Evolutionary conservation across 306 rosid genomes (phyloP).

Genomic region (Casuarina equisetifolia): DNA sequence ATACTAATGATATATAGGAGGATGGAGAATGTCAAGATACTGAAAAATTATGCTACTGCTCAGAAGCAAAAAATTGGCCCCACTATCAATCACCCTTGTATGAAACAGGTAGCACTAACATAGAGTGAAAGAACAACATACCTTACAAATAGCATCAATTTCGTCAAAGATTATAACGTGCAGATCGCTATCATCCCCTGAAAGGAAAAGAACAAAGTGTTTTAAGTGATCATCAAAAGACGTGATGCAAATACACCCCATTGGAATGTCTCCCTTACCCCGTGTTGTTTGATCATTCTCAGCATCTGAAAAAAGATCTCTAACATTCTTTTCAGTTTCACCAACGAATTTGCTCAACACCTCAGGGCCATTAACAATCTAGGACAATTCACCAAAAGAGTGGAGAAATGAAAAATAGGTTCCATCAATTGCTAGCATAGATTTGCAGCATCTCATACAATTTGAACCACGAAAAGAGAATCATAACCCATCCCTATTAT

Average conservation of each 20-base stretch:
- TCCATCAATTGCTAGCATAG: slow-evolving; percentile 20
- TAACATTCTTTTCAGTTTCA: slow-evolving; percentile 94
- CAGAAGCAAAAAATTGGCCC: slow-evolving; percentile 19
- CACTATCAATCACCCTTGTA: slow-evolving; percentile 15
- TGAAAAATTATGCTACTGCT: background rate
- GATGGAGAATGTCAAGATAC: background rate
- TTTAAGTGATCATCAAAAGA: slow-evolving; percentile 31
- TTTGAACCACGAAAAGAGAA: slow-evolving; percentile 13
- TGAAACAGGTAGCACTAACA: slow-evolving; percentile 7
- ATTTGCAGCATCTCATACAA: slow-evolving; percentile 28
- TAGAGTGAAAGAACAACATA: slow-evolving; percentile 40
- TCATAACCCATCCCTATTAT: slow-evolving; percentile 12
- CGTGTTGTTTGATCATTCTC: slow-evolving; percentile 83
- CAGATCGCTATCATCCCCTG: slow-evolving; percentile 95
- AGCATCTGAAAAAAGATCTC: slow-evolving; percentile 99
- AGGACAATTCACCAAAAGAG: slow-evolving; percentile 18
- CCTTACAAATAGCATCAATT: slow-evolving; percentile 99
- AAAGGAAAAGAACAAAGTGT: slow-evolving; percentile 29
- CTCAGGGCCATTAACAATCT: slow-evolving; percentile 99
- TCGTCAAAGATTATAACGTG: slow-evolving; percentile 98
- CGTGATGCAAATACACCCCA: slow-evolving; percentile 14
- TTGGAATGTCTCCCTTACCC: slow-evolving; percentile 51
- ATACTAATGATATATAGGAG: background rate
- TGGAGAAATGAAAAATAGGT: slow-evolving; percentile 1
- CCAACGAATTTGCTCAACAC: slow-evolving; percentile 95